Evolutionary conservation across 2,329 filamentous ascomycete species (phyloP).

Genomic region (Pseudogymnoascus sp.): DNA sequence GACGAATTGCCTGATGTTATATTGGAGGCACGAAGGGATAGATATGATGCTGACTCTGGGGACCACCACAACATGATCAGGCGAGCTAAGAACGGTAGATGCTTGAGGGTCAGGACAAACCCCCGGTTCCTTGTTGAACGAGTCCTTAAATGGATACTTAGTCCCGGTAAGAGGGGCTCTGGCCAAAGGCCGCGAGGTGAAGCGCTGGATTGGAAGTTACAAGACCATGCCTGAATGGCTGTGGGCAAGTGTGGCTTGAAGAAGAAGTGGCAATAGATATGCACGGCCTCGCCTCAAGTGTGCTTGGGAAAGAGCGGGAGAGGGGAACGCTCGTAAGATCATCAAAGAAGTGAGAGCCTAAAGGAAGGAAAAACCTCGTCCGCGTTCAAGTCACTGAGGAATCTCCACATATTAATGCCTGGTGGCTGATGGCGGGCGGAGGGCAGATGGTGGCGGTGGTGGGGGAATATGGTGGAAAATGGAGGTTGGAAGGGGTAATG

Average conservation of each 20-base stretch:
- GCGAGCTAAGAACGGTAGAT: slow-evolving; percentile 1
- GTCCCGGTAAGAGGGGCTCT: neutral
- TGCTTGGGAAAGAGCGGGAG: neutral
- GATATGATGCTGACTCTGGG: neutral
- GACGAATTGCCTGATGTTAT: slow-evolving; percentile 6
- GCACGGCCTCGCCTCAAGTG: slow-evolving; percentile 5
- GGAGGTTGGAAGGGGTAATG: slow-evolving; percentile 7
- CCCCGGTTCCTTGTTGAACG: slow-evolving; percentile 1
- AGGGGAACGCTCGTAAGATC: slow-evolving; percentile 4
- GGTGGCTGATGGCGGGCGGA: neutral
- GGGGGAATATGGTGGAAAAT: neutral
- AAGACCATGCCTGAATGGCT: neutral
- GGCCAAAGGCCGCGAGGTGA: slow-evolving; percentile 1
- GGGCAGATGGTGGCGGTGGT: neutral
- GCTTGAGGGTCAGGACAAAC: slow-evolving; percentile 3
- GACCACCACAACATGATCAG: slow-evolving; percentile 5
- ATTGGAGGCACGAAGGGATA: slow-evolving; percentile 4
- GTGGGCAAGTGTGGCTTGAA: neutral
- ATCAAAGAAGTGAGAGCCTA: slow-evolving; percentile 4
- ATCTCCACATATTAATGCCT: slow-evolving; percentile 8
- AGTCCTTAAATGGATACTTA: neutral
- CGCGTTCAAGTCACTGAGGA: neutral
- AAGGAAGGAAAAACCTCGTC: slow-evolving; percentile 9
- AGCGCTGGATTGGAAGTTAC: neutral
- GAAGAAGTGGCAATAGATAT: slow-evolving; percentile 1